Evolutionary conservation across 306 rosid species (phyloP), one percentile per base, ranked within the genome.

Genomic region (Lathyrus aphaca): DNA sequence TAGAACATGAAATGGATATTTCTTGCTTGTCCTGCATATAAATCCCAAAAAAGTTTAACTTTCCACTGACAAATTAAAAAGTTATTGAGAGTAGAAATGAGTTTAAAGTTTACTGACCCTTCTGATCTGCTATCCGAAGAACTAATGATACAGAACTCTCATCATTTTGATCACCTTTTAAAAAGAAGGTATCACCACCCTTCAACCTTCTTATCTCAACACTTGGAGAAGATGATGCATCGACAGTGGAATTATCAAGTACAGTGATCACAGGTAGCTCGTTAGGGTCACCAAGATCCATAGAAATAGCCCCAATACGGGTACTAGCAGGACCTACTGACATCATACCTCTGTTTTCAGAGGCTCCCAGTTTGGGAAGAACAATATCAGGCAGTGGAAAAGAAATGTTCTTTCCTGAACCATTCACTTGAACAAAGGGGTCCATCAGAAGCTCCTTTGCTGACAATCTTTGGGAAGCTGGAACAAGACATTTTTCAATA

Each of bases 321-420:
- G 76, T 35, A 51, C 64, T 75, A 10, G 73, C 58, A 49, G 86
- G 89, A 56, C 89, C 89, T 82, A 79, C 86, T 11, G 89, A 85
- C 75, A 82, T 45, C 76, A 85, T 19, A 44, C 82, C 77, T 55
- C 81, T 84, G 61, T 71, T 80, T 43, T 85, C 86, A 67, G 80
- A 79, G 57, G 79, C 79, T 76, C 86, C 84, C 54, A 62, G 30
- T 68, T 79, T 85, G 56, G 85, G 89, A 49, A 84, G 64, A 37
- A 81, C 84, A 46, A 84, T 79, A 69, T 85, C 82, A 10, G 86
- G 80, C 48, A 85, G 70, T 25, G 84, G 82, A 49, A 81, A 63
- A 65, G 70, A 65, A 19, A 8, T 59, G 71, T 73, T 66, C 68
- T 62, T 82, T 12, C 25, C 17, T 2, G 43, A 64, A 65, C 79